Evolutionary conservation across 1,284 basidiomycete genomes (phyloP).

Genomic region (Leucocoprinus gongylophorus): DNA sequence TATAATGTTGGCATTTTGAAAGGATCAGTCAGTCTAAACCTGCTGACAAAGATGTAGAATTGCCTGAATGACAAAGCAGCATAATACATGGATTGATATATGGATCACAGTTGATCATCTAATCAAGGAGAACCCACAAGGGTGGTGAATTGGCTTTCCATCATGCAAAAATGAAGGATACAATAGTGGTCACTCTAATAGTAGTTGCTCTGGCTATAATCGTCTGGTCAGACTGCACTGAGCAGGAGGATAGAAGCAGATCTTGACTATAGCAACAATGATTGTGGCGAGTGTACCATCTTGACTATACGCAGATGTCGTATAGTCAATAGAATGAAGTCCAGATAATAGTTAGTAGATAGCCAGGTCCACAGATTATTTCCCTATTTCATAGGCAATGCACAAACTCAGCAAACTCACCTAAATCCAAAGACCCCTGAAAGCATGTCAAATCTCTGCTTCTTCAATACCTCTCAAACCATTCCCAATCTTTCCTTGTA

Average conservation of each 20-base stretch:
- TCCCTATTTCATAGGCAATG: not conserved
- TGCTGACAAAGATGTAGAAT: slow-evolving; percentile 65
- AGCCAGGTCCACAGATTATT: not conserved
- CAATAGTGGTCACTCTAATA: slow-evolving; percentile 31
- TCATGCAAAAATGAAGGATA: slow-evolving; percentile 64
- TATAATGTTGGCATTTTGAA: slow-evolving; percentile 75
- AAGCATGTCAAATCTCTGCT: slow-evolving; percentile 51
- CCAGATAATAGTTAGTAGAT: not conserved
- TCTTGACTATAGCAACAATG: slow-evolving; percentile 47
- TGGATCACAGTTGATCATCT: slow-evolving; percentile 5
- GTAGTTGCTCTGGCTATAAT: slow-evolving; percentile 28
- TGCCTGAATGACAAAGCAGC: slow-evolving; percentile 45
- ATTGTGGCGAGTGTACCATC: slow-evolving; percentile 77
- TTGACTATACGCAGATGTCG: slow-evolving; percentile 42
- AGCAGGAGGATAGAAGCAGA: not conserved
- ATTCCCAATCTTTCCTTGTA: slow-evolving; percentile 50
- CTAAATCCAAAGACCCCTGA: slow-evolving; percentile 86
- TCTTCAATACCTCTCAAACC: slow-evolving; percentile 43
- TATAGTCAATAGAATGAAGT: not conserved
- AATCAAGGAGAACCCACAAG: slow-evolving; percentile 45
- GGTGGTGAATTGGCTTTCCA: slow-evolving; percentile 59
- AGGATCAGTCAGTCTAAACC: slow-evolving; percentile 51
- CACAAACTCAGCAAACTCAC: slow-evolving; percentile 27
- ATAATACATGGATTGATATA: too few relatives aligned
- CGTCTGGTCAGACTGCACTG: not conserved